Evolutionary conservation across 345 rosid genomes (phyloP).

Genomic region (Syzygium oleosum): DNA sequence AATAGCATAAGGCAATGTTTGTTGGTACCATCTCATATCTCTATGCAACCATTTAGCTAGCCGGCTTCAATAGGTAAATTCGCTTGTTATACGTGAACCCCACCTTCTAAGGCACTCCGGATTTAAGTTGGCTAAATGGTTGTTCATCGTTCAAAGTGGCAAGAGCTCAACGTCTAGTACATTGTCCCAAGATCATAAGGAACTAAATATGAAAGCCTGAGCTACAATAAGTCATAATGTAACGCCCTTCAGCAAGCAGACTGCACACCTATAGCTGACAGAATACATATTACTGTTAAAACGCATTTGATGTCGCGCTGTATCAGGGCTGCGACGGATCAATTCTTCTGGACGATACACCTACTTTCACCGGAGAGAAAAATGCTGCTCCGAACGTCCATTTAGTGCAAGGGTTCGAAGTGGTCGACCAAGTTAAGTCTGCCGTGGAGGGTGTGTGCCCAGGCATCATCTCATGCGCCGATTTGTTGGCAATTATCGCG

Average conservation of each 20-base stretch:
- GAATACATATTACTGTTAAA: neutral
- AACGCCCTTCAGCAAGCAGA: neutral
- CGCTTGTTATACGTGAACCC: neutral
- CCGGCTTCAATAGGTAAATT: neutral
- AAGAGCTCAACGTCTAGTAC: neutral
- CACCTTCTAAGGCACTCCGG: neutral
- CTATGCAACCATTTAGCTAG: neutral
- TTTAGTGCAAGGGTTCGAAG: conserved; percentile 35
- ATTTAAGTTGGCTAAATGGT: neutral
- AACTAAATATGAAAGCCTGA: neutral
- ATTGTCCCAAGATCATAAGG: neutral
- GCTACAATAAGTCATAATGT: neutral
- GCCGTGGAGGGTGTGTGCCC: conserved; percentile 36
- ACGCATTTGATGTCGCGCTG: neutral
- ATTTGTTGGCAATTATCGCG: conserved; percentile 40
- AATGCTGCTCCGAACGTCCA: conserved; percentile 34
- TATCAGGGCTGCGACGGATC: conserved; percentile 55
- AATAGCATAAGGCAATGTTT: too few relatives aligned
- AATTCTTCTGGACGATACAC: conserved; percentile 31
- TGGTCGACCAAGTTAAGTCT: conserved; percentile 29
- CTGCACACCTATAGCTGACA: neutral
- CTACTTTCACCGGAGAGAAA: conserved; percentile 40
- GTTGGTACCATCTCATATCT: neutral
- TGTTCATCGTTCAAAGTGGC: neutral
- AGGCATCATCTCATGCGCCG: conserved; percentile 43